phyloP scores from a whole-genome alignment of 75 land plant genomes.

The Cupressus sempervirens region DNA sequence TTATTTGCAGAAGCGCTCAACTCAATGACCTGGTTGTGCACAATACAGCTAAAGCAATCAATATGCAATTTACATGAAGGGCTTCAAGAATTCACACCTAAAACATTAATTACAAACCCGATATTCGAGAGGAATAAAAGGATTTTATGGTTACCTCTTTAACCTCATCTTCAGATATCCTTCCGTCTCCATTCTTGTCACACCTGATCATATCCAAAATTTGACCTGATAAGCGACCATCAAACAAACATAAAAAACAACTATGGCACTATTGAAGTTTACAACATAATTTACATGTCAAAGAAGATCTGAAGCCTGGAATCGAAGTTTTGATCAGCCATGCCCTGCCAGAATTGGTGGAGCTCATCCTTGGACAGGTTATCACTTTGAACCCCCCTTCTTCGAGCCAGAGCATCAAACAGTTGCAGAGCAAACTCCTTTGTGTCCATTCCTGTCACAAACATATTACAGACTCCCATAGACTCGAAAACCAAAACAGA shows the following conservation, averaged over 20 bases:
- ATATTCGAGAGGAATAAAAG: no score
- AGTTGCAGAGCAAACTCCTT: slow-evolving; percentile 47
- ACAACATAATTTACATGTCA: slow-evolving; percentile 55
- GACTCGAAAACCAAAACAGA: no score
- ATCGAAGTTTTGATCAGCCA: slow-evolving; percentile 67
- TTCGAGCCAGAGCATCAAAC: slow-evolving; percentile 39
- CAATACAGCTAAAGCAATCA: background rate
- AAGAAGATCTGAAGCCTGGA: slow-evolving; percentile 79
- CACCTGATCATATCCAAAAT: slow-evolving; percentile 42
- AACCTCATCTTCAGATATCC: slow-evolving; percentile 78
- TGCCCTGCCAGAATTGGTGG: slow-evolving; percentile 59
- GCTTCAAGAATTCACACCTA: background rate
- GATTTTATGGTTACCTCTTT: slow-evolving; percentile 43
- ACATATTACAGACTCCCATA: background rate
- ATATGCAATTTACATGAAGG: background rate
- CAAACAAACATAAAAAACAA: background rate
- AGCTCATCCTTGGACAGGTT: slow-evolving; percentile 44
- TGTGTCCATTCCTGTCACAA: slow-evolving; percentile 42
- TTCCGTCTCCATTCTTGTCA: slow-evolving; percentile 90
- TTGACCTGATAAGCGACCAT: background rate
- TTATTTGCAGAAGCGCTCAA: slow-evolving; percentile 79
- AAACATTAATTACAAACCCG: background rate
- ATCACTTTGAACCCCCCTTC: slow-evolving; percentile 12
- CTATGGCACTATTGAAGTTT: background rate
- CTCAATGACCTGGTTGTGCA: slow-evolving; percentile 42